phyloP scores from a whole-genome alignment of 2,329 filamentous ascomycete species.

The Ascochyta fabae region DNA sequence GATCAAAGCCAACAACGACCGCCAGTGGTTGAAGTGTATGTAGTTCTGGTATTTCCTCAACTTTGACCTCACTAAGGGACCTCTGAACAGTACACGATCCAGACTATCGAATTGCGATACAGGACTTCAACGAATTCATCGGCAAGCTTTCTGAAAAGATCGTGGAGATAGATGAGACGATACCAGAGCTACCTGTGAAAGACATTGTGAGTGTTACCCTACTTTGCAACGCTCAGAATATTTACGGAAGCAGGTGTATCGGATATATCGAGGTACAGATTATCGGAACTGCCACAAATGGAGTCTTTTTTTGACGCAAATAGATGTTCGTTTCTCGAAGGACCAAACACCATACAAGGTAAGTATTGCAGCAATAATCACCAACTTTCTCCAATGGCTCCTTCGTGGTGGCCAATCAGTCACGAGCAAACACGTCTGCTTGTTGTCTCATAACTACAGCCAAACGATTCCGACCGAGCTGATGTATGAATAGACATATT shows the following conservation, averaged over 20 bases:
- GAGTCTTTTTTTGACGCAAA: conserved; percentile 3
- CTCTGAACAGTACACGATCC: conserved; percentile 70
- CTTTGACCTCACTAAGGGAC: conserved; percentile 18
- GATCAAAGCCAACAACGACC: conserved; percentile 65
- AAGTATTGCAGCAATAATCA: conserved; percentile 29
- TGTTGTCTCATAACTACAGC: not conserved
- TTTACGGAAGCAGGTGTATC: conserved; percentile 65
- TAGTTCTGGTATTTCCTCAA: not conserved
- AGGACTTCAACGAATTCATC: conserved; percentile 83
- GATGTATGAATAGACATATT: conserved; percentile 67
- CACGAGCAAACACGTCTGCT: not conserved
- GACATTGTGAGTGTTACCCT: conserved; percentile 66
- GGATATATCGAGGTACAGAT: conserved; percentile 71
- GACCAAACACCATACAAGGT: conserved; percentile 90
- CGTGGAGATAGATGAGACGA: conserved; percentile 75
- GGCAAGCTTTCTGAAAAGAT: conserved; percentile 74
- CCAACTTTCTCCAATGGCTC: not conserved
- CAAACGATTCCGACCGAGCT: conserved; percentile 16
- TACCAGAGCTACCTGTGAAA: conserved; percentile 85
- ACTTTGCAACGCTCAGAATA: not conserved
- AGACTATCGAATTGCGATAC: conserved; percentile 77
- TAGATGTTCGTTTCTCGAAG: conserved; percentile 80
- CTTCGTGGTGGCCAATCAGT: not conserved
- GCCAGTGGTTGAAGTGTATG: conserved; percentile 69
- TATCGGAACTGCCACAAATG: not conserved